These are phyloP conservation scores for Sporodiniella umbellata DNA, from an alignment of 371 early-diverging fungal species.

Conservation along the genomic window DNA sequence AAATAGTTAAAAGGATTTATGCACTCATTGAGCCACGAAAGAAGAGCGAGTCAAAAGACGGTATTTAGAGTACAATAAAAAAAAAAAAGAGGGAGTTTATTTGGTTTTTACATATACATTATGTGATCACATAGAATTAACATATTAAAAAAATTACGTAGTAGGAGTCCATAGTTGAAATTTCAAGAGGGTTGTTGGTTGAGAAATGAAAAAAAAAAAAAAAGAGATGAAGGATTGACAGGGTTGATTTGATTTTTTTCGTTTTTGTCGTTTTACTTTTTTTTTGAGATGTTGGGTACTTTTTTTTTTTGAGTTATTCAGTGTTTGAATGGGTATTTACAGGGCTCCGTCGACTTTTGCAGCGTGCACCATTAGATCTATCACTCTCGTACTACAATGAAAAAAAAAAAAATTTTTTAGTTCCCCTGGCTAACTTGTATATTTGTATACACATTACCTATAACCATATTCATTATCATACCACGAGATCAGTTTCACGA, in stretches of 20 bases:
- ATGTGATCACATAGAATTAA: constrained; percentile 16
- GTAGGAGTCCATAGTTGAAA: background rate
- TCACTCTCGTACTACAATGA: constrained; percentile 53
- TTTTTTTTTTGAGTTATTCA: constrained; percentile 9
- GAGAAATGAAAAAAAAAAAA: constrained; percentile 1
- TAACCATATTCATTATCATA: constrained; percentile 96
- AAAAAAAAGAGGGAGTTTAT: background rate
- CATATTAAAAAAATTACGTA: constrained; percentile 9
- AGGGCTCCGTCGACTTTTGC: constrained; percentile 49
- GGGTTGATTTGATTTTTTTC: constrained; percentile 9
- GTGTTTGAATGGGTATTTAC: constrained; percentile 5
- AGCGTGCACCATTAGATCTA: constrained; percentile 78
- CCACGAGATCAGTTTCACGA: constrained; percentile 91
- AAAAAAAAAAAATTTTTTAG: no score
- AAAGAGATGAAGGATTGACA: constrained; percentile 1
- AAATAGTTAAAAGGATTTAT: no score
- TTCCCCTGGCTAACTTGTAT: constrained; percentile 17
- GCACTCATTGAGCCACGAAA: no score
- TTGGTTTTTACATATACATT: constrained; percentile 2
- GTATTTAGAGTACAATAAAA: background rate
- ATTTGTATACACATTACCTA: constrained; percentile 38
- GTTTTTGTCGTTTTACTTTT: constrained; percentile 11
- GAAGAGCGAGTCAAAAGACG: background rate
- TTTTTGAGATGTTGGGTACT: constrained; percentile 7
- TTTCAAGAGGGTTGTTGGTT: no score